Percentiles rank a stretch among this genome's conserved stretches.
These are phyloP conservation scores for Alternaria sp. DNA, from an alignment of 2,329 filamentous ascomycete species.

Conservation along the genomic window DNA sequence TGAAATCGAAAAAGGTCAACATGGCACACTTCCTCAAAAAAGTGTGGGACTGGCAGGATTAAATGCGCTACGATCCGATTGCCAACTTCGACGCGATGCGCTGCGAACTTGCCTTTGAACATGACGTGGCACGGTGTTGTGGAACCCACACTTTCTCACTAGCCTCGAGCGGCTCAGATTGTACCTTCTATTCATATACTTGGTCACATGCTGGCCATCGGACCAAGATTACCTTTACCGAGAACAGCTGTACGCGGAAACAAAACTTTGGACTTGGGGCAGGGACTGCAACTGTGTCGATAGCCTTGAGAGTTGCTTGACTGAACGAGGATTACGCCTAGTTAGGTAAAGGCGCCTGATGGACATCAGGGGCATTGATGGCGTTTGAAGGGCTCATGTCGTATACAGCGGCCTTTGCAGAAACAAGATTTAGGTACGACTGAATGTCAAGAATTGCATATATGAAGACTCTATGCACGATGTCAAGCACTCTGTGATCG, in stretches of 20 bases:
- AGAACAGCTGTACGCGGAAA: neutral
- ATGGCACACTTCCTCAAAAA: constrained; percentile 93
- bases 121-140: constrained; percentile 11
- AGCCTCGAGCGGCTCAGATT: constrained; percentile 15
- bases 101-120: neutral
- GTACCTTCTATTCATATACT: constrained; percentile 7
- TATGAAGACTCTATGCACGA: neutral
- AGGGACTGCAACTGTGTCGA: constrained; percentile 15
- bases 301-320: neutral
- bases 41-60: constrained; percentile 96
- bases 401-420: constrained; percentile 27
- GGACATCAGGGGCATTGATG: constrained; percentile 31
- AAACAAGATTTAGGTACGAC: constrained; percentile 18
- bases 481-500: neutral
- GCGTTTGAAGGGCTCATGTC: constrained; percentile 36
- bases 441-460: neutral
- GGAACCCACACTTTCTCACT: constrained; percentile 15
- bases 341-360: neutral
- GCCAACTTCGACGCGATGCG: neutral
- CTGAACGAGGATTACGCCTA: constrained; percentile 7
- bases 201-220: constrained; percentile 47
- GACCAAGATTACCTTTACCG: constrained; percentile 19
- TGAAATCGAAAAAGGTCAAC: constrained; percentile 94
- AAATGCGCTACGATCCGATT: constrained; percentile 13
- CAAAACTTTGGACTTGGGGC: neutral